These are phyloP conservation scores for Chaetomiaceae sp. DNA, from an alignment of 2,329 filamentous ascomycete genomes.

Conservation along the genomic window DNA sequence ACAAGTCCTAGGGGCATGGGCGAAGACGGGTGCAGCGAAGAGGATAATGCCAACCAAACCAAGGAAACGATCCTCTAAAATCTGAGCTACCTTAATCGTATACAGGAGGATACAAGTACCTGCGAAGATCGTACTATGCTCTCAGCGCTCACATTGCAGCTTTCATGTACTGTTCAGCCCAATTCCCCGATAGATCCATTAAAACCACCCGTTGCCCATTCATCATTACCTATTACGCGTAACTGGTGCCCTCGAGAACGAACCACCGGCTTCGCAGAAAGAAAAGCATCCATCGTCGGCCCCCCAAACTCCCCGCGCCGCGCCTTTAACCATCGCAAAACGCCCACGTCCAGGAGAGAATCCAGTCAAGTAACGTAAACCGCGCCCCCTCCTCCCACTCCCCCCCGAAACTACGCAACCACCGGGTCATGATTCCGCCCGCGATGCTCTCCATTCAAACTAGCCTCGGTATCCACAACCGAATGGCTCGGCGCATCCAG, in stretches of 20 bases:
- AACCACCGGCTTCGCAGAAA: neutral
- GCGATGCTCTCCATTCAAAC: slow-evolving; percentile 52
- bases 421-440: slow-evolving; percentile 52
- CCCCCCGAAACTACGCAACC: slow-evolving; percentile 35
- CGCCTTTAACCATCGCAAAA: neutral
- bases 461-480: slow-evolving; percentile 48
- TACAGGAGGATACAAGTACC: too few relatives aligned
- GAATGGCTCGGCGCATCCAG: slow-evolving; percentile 37
- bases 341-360: neutral
- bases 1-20: too few relatives aligned
- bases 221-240: slow-evolving; percentile 16
- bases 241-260: neutral
- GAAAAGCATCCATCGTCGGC: neutral
- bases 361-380: neutral
- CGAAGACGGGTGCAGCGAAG: too few relatives aligned
- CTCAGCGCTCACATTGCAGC: neutral
- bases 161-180: neutral
- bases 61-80: too few relatives aligned
- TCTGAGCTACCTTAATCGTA: too few relatives aligned
- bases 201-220: slow-evolving; percentile 1
- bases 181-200: neutral
- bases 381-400: neutral
- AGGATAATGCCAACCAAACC: too few relatives aligned
- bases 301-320: neutral
- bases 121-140: neutral